Percentiles rank a stretch among this genome's conserved stretches.
phyloP scores from a whole-genome alignment of 768 basidiomycete genomes.

The Tulasnella sp. region DNA sequence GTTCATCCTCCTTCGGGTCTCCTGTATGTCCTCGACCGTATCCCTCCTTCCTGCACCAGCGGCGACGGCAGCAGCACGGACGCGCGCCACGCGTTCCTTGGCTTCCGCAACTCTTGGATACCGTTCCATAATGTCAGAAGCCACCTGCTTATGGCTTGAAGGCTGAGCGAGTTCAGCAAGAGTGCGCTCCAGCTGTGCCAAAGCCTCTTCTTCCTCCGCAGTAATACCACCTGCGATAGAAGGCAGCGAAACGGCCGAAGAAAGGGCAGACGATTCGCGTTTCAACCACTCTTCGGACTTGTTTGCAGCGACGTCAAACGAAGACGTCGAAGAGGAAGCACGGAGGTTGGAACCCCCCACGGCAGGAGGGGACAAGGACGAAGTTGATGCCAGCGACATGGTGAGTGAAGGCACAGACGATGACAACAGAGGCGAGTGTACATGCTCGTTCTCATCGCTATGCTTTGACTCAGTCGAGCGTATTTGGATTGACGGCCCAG shows the following conservation, averaged over 20 bases:
- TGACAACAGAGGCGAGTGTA: neutral
- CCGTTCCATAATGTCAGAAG: too few species aligned
- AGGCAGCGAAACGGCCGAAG: too few species aligned
- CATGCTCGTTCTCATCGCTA: neutral
- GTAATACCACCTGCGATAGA: too few species aligned
- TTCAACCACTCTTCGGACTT: too few species aligned
- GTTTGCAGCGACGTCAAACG: too few species aligned
- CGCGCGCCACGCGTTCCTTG: neutral
- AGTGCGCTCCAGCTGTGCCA: neutral
- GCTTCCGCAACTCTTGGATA: too few species aligned
- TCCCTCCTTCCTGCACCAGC: neutral
- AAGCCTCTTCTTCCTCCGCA: too few species aligned
- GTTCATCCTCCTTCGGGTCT: neutral
- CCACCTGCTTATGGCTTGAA: too few species aligned
- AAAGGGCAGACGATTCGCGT: too few species aligned
- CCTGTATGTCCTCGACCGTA: neutral
- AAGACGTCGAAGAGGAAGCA: too few species aligned
- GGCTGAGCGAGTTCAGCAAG: neutral
- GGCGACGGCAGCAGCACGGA: neutral
- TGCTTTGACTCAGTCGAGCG: neutral
- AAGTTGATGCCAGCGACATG: neutral
- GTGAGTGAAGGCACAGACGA: neutral
- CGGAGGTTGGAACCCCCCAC: too few species aligned
- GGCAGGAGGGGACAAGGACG: too few species aligned
- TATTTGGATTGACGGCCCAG: neutral